Evolutionary conservation across 306 rosid species (phyloP), one percentile per base, ranked within the genome.

Genomic region (Rosa lucieae): DNA sequence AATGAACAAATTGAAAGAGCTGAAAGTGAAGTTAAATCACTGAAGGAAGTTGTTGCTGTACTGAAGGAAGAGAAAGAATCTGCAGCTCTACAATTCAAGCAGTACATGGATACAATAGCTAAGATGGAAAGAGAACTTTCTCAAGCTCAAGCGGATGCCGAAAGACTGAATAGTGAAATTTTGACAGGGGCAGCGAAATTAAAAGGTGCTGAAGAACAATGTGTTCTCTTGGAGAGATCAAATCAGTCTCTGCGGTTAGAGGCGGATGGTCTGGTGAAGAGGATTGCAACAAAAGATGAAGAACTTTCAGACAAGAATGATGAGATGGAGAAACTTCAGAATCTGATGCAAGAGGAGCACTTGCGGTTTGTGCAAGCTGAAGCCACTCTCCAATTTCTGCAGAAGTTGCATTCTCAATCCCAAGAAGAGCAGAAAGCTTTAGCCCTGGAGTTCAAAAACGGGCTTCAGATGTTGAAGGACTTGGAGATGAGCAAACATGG

Each of bases 371-470:
- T 83, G 82, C 92, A 96, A 84, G 92, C 87, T 44, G 98, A 93
- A 82, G 86, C 88, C 76, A 90, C 96, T 82, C 87, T 96, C 70
- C 87, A 86, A 67, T 83, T 87, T 81, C 83, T 95, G 69, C 96
- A 90, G 86, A 90, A 88, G 75, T 75, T 86, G 73, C 93, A 96
- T 46, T 87, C 82, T 79, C 89, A 88, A 68, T 93, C 99, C 55
- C 97, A 91, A 79, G 94, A 91, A 82, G 97, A 93, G 71, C 99
- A 96, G 83, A 90, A 69, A 87, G 88, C 94, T 74, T 90, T 96
- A 79, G 89, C 97, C 7, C 61, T 82, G 85, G 98, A 96, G 89
- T 95, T 96, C 61, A 90, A 91, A 73, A 84, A 81, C 18, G 97
- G 99, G 81, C 86, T 93, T 82, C 94, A 80, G 83, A 83, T 90